Evolutionary conservation across 768 basidiomycete genomes (phyloP), one percentile per base, ranked within the genome.

Genomic region (Tylopilus vinaceipallidus): DNA sequence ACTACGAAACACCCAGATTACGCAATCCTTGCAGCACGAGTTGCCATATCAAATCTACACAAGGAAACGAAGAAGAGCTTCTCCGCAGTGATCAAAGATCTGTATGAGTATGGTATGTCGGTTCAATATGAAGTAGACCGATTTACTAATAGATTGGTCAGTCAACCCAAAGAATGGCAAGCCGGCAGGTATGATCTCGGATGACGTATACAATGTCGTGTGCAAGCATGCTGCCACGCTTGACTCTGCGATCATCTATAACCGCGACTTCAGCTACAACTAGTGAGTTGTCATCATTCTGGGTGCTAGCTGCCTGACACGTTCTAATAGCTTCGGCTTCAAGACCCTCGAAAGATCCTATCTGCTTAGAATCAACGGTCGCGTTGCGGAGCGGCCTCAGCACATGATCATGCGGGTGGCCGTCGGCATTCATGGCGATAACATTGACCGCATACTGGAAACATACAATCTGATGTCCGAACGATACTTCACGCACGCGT

Each of bases 341-440:
- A 99, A 99, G 72, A 99, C 97, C 3, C 84, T 99, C 27, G 97
- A 99, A 71, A 88, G 95, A 27, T 98, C 95, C 2, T 99, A 99
- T 70, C 83, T 98, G 6, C 85, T 99, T 35, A 86, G 94, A 50
- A 84, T 98, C 72, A 82, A 95, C 65, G 92, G 93, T 35, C 89
- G 90, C 51, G 91, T 95, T 40, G 95, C 94, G 35, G 97, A 99
- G 69, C 86, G 97, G 32, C 97, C 97, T 26, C 97, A 98, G 62
- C 97, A 98, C 69, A 91, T 98, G 83, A 87, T 98, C 68, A 98
- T 99, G 97, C 94, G 97, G 69, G 97, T 99, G 49, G 91, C 97
- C 39, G 93, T 98, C 39, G 95, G 95, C 34, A 94, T 99, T 48
- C 95, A 98, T 67, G 95, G 94, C 5, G 64, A 71, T 9, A 89